phyloP scores from a whole-genome alignment of 768 basidiomycete species.

The Polyporus arcularius region DNA sequence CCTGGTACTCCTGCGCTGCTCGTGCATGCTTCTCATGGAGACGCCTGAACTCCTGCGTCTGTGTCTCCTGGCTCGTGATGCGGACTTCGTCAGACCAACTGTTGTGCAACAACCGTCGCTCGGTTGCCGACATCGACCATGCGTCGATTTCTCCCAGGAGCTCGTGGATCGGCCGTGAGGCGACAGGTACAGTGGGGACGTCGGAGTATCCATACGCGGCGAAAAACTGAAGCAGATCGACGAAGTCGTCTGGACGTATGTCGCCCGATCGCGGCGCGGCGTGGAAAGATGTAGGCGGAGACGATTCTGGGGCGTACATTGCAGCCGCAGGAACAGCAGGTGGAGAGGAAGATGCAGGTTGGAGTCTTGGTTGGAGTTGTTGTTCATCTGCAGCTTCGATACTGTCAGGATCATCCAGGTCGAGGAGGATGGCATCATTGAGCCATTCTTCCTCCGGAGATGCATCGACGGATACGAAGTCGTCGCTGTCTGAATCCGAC shows the following conservation, averaged over 20 bases:
- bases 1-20: slow-evolving; percentile 36
- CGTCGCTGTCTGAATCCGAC: neutral
- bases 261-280: too few relatives aligned
- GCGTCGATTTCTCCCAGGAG: slow-evolving; percentile 43
- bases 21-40: slow-evolving; percentile 43
- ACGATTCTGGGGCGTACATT: neutral
- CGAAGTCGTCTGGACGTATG: slow-evolving; percentile 9
- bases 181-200: slow-evolving; percentile 41
- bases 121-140: slow-evolving; percentile 55
- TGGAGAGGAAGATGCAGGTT: neutral
- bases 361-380: neutral
- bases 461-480: neutral
- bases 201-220: slow-evolving; percentile 34
- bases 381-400: neutral
- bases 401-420: slow-evolving; percentile 10
- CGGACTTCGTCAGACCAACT: slow-evolving; percentile 51
- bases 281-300: neutral
- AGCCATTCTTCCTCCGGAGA: slow-evolving; percentile 1
- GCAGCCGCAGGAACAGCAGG: neutral
- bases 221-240: slow-evolving; percentile 30
- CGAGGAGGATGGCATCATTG: neutral
- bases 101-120: slow-evolving; percentile 46
- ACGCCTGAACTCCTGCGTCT: slow-evolving; percentile 45
- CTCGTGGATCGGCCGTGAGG: slow-evolving; percentile 37
- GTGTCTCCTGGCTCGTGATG: slow-evolving; percentile 27